A percentile compares a stretch with the other conserved stretches of the same genome.
Conservation (phyloP, 1,139 yeast species). For the Saccharomyces hybrid region DNA sequence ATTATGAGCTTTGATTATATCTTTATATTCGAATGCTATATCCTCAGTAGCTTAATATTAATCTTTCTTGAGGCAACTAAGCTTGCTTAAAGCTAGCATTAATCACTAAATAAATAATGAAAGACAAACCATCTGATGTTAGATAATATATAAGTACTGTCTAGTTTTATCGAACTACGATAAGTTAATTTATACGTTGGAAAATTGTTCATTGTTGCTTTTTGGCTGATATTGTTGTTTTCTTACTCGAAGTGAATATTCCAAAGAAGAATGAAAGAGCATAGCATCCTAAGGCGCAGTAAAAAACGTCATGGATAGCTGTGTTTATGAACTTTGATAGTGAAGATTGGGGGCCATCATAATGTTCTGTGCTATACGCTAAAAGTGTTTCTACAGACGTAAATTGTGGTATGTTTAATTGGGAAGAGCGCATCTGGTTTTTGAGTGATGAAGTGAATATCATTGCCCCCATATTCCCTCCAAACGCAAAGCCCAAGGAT, state of each 20-base stretch:
- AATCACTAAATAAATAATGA: background rate
- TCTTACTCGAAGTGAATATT: background rate
- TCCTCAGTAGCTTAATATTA: background rate
- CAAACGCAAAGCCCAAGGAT: constrained; percentile 4
- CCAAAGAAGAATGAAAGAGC: constrained; percentile 3
- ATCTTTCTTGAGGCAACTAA: background rate
- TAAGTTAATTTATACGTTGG: too few relatives aligned
- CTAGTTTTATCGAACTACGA: too few relatives aligned
- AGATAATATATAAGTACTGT: too few relatives aligned
- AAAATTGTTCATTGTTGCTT: background rate
- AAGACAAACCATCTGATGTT: too few relatives aligned
- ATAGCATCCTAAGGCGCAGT: constrained; percentile 4
- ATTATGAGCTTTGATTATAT: background rate
- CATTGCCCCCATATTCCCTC: constrained; percentile 5
- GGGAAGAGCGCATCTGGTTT: constrained; percentile 1
- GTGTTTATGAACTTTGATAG: background rate
- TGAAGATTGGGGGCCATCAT: constrained; percentile 3
- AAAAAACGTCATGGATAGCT: constrained; percentile 3
- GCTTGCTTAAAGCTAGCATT: background rate
- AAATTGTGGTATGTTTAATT: background rate
- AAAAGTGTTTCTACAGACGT: constrained; percentile 3
- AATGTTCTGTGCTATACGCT: background rate
- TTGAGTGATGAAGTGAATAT: constrained; percentile 3
- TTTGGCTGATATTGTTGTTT: background rate
- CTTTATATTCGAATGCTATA: background rate